Percentiles rank a stretch among this genome's conserved stretches.
Evolutionary conservation across 768 basidiomycete species (phyloP).

Genomic region (Sporobolomyces roseus): DNA sequence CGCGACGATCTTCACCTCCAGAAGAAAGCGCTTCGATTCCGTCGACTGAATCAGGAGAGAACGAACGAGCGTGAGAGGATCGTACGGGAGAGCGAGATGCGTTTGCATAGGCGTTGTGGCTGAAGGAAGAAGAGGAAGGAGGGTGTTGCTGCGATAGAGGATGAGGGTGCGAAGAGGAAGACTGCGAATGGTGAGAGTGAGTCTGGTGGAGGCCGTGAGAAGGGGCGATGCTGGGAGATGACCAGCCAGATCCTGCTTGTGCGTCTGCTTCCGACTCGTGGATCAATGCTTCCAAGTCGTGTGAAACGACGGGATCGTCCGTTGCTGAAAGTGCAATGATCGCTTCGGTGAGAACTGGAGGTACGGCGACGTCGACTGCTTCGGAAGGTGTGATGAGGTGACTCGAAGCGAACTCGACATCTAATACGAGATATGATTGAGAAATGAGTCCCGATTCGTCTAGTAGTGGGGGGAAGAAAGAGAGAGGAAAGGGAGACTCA

Average conservation of each 20-base stretch:
- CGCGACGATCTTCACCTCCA: conserved; percentile 9
- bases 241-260: conserved; percentile 32
- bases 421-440: neutral
- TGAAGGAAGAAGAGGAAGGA: neutral
- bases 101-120: conserved; percentile 15
- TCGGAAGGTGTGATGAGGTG: conserved; percentile 36
- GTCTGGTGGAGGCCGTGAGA: neutral
- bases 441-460: too few relatives aligned
- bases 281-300: conserved; percentile 25
- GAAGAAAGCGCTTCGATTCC: conserved; percentile 18
- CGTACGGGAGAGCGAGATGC: conserved; percentile 29
- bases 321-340: conserved; percentile 30
- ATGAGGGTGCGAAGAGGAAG: neutral
- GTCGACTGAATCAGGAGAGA: conserved; percentile 31
- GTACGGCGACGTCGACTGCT: conserved; percentile 40
- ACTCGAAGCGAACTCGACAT: conserved; percentile 39
- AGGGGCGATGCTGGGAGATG: conserved; percentile 15
- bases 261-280: conserved; percentile 34
- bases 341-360: conserved; percentile 40
- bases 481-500: conserved; percentile 5
- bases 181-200: neutral
- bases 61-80: conserved; percentile 3
- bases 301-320: conserved; percentile 15
- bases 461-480: neutral
- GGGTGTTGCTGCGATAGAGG: neutral